These are phyloP conservation scores for Lactarius quietus DNA, from an alignment of 768 basidiomycete genomes.

Conservation along the genomic window DNA sequence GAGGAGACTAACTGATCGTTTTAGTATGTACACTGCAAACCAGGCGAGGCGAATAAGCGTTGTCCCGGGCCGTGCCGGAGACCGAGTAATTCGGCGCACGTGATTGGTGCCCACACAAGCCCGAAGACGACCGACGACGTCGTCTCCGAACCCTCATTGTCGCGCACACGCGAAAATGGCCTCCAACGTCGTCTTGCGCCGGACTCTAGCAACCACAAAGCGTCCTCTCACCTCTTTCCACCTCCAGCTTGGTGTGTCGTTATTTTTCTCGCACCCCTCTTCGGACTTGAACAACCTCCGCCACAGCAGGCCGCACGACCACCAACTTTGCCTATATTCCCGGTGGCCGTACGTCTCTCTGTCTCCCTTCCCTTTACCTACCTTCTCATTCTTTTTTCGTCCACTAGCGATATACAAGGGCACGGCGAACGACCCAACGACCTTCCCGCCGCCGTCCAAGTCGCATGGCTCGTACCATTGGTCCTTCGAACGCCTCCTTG, in stretches of 20 bases:
- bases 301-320: constrained; percentile 18
- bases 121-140: not conserved
- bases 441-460: constrained; percentile 79
- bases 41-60: too few relatives aligned
- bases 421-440: constrained; percentile 91
- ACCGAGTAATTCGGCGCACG: too few relatives aligned
- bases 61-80: too few relatives aligned
- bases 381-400: not conserved
- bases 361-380: not conserved
- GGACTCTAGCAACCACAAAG: constrained; percentile 6
- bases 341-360: constrained; percentile 60
- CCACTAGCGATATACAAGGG: constrained; percentile 77
- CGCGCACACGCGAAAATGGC: constrained; percentile 5
- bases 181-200: constrained; percentile 4
- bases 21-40: too few relatives aligned
- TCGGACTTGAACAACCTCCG: constrained; percentile 25
- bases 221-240: constrained; percentile 11
- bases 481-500: constrained; percentile 91
- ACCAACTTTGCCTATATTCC: constrained; percentile 48
- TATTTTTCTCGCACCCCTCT: not conserved
- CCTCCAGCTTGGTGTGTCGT: constrained; percentile 5
- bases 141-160: not conserved
- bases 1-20: too few relatives aligned
- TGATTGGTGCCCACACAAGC: not conserved
- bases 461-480: constrained; percentile 87